Evolutionary conservation across 169 alveolate species (phyloP).

Genomic region (Plasmodium chabaudi): DNA sequence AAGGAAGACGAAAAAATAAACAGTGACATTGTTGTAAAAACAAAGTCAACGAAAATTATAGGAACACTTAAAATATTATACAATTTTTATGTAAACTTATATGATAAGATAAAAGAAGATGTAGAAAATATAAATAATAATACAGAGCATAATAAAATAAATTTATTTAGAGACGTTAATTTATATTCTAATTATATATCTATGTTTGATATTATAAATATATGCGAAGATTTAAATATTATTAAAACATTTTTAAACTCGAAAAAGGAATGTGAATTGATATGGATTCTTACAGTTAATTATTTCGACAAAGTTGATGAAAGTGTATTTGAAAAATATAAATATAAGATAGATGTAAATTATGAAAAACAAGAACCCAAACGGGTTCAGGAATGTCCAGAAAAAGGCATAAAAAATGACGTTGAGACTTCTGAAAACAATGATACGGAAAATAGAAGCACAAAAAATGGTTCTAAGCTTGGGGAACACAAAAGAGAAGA

Average conservation of each 20-base stretch:
- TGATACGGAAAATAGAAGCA: not conserved
- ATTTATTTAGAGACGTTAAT: slow-evolving; percentile 42
- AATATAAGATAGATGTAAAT: slow-evolving; percentile 44
- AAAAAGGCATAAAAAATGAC: not conserved
- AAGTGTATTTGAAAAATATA: slow-evolving; percentile 37
- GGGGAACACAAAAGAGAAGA: not conserved
- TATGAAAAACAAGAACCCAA: not conserved
- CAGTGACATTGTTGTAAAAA: slow-evolving; percentile 25
- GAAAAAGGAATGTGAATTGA: slow-evolving; percentile 60
- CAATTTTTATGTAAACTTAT: slow-evolving; percentile 62
- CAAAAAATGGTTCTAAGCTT: not conserved
- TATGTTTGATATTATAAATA: slow-evolving; percentile 40
- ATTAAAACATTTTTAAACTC: slow-evolving; percentile 53
- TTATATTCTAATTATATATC: slow-evolving; percentile 48
- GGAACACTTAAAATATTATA: slow-evolving; percentile 61
- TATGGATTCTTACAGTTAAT: slow-evolving; percentile 66
- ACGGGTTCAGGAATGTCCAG: not conserved
- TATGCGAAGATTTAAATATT: slow-evolving; percentile 60
- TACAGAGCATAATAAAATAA: slow-evolving; percentile 14
- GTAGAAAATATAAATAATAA: slow-evolving; percentile 35
- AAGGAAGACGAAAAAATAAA: not conserved
- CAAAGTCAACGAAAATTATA: slow-evolving; percentile 13
- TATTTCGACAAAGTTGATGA: slow-evolving; percentile 35
- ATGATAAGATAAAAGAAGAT: slow-evolving; percentile 57
- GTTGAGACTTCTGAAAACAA: not conserved